These are phyloP conservation scores for Pontederia crassipes DNA, from an alignment of 176 grass and related monocot species.

Conservation along the genomic window DNA sequence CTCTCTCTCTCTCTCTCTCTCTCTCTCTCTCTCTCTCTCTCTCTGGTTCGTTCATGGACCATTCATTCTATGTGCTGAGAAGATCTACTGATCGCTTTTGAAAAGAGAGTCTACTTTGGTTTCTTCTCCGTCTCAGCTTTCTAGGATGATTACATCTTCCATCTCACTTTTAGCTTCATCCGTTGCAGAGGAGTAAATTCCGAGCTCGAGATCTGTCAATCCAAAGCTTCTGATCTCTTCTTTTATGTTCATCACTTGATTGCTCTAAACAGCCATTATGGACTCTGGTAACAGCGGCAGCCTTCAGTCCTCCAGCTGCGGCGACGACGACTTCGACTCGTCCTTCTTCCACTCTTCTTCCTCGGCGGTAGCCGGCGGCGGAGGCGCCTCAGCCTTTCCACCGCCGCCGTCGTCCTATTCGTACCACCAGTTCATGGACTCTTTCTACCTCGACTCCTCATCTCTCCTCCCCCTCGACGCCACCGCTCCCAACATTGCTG, in stretches of 20 bases:
- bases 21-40: conserved; percentile 12
- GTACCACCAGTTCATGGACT: conserved; percentile 17
- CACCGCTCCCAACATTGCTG: neutral
- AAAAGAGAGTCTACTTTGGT: neutral
- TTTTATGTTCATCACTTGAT: neutral
- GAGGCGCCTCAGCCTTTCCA: conserved; percentile 46
- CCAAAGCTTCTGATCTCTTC: neutral
- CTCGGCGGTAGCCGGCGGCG: conserved; percentile 26
- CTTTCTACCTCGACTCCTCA: conserved; percentile 22
- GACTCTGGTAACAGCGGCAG: conserved; percentile 77
- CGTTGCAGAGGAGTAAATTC: no score
- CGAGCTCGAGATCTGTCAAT: no score
- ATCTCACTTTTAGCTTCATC: no score
- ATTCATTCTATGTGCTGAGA: conserved; percentile 25
- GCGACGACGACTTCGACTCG: conserved; percentile 74
- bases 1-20: conserved; percentile 9
- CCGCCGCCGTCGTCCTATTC: conserved; percentile 15
- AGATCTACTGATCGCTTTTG: neutral
- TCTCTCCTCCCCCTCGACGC: conserved; percentile 18
- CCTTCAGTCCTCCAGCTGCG: conserved; percentile 74
- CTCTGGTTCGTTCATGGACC: neutral
- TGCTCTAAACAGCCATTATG: conserved; percentile 13
- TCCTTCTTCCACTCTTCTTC: neutral
- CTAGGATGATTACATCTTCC: conserved; percentile 20
- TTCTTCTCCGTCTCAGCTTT: neutral